phyloP scores from a whole-genome alignment of 2,329 filamentous ascomycete genomes.

The Fusarium citri region DNA sequence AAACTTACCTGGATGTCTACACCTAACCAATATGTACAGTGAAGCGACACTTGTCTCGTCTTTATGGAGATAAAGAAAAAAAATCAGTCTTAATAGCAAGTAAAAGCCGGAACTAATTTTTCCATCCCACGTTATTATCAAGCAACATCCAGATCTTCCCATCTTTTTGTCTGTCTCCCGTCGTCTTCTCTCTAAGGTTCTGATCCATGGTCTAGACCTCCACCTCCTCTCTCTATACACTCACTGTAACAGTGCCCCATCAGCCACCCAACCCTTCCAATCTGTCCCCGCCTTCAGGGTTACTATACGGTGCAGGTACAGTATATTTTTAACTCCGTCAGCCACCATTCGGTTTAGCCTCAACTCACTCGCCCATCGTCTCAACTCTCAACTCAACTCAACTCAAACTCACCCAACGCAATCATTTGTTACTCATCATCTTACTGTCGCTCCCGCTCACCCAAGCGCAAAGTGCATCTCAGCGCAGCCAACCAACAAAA shows the following conservation, averaged over 20 bases:
- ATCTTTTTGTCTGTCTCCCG: neutral
- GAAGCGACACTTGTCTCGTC: neutral
- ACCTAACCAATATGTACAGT: neutral
- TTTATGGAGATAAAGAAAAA: neutral
- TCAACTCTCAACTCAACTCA: slow-evolving; percentile 6
- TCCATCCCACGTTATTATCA: neutral
- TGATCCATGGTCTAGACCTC: neutral
- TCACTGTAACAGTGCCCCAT: slow-evolving; percentile 19
- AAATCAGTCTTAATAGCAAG: neutral
- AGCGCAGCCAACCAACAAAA: neutral
- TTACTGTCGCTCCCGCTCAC: neutral
- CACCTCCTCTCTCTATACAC: neutral
- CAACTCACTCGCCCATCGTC: slow-evolving; percentile 3
- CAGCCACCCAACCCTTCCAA: slow-evolving; percentile 14
- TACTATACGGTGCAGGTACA: slow-evolving; percentile 30
- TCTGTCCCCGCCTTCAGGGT: slow-evolving; percentile 19
- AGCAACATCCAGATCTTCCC: neutral
- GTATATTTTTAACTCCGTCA: slow-evolving; percentile 40
- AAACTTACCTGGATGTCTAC: neutral
- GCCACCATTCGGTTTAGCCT: slow-evolving; percentile 33
- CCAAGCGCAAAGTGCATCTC: neutral
- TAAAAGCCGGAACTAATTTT: neutral
- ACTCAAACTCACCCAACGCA: slow-evolving; percentile 14
- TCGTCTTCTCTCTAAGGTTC: neutral
- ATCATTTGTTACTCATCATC: neutral